Evolutionary conservation across 805 yeast species (phyloP), one percentile per base, ranked within the genome.

Genomic region (Cephaloascus fragrans): DNA sequence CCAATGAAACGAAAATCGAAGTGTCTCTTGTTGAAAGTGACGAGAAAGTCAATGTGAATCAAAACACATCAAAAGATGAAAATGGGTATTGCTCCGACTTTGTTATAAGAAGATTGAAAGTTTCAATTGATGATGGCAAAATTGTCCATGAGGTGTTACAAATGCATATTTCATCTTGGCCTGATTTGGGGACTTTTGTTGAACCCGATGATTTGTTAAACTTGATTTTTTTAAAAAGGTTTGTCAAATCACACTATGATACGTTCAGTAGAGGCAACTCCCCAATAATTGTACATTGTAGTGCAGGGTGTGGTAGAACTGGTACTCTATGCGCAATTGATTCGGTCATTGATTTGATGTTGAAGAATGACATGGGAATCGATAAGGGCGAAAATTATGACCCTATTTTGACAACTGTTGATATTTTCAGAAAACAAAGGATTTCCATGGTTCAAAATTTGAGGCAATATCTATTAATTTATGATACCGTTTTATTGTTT

Each of bases 241-340:
- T 41, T 26, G 40, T 61, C 19, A 23, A 8, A 12, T 23, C 28
- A 23, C n/a, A n/a, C n/a, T n/a, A n/a, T n/a, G 26, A 44, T 12
- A 43, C 39, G 51, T 3, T 47, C 2, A 38, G 43, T 15, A 18
- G 38, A 2, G 12, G 20, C 26, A 5, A 37, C 12, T 17, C 70
- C 1, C 90, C 93, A 17, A 69, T 79, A 4, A 54, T 87, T 35
- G 84, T 83, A 19, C 97, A 90, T 59, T 90, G 98, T 53, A 86
- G 96, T 4, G 97, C 97, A 1, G 98, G 98, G 0, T 88, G 95
- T 53, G 98, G 98, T 16, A 67, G 98, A 41, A 87, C 97, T 0
- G 98, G 98, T 2, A 84, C 96, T 2, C 82, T 80, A 52, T 77
- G 88, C 44, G 75, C 87, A 1, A 61, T 83, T 18, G 94, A 85